Conservation (phyloP, 108 stramenopile genomes). For the Cylindrotheca closterium region DNA sequence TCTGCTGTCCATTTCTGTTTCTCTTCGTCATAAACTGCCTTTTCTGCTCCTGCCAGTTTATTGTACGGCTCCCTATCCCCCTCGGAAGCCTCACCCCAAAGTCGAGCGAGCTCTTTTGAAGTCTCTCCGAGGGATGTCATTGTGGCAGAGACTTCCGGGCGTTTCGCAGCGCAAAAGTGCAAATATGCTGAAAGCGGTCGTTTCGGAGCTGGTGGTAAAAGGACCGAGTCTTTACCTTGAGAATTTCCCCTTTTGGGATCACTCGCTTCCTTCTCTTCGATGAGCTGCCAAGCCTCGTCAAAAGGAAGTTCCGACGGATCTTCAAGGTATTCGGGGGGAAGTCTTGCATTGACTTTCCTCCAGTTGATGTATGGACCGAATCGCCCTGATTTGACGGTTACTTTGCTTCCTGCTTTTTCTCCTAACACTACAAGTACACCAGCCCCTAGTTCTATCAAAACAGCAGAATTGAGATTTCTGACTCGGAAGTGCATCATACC, state of each 20-base stretch:
- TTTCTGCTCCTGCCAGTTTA: constrained; percentile 32
- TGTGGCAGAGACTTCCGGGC: constrained; percentile 37
- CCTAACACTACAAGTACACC: constrained; percentile 49
- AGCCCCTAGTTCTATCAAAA: constrained; percentile 12
- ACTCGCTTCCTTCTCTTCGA: constrained; percentile 37
- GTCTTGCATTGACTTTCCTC: constrained; percentile 59
- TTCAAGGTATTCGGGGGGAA: constrained; percentile 48
- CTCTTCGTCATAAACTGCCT: constrained; percentile 23
- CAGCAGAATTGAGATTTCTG: too few species aligned
- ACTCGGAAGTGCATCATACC: too few species aligned
- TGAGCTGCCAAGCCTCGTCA: constrained; percentile 50
- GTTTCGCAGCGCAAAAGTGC: constrained; percentile 46
- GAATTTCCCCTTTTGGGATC: constrained; percentile 23
- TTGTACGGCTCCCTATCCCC: constrained; percentile 23
- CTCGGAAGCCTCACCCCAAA: constrained; percentile 40
- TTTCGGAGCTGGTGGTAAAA: constrained; percentile 27
- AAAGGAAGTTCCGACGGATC: constrained; percentile 38
- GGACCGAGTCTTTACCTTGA: constrained; percentile 32
- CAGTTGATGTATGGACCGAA: constrained; percentile 60
- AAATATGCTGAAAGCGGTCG: constrained; percentile 49
- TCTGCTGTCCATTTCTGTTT: constrained; percentile 15
- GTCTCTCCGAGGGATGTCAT: constrained; percentile 38
- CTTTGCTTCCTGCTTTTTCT: constrained; percentile 39
- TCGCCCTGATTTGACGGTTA: constrained; percentile 41
- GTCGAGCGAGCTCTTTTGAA: constrained; percentile 52